Conservation (phyloP, 2,329 filamentous ascomycete species). For the Claviceps sp. region DNA sequence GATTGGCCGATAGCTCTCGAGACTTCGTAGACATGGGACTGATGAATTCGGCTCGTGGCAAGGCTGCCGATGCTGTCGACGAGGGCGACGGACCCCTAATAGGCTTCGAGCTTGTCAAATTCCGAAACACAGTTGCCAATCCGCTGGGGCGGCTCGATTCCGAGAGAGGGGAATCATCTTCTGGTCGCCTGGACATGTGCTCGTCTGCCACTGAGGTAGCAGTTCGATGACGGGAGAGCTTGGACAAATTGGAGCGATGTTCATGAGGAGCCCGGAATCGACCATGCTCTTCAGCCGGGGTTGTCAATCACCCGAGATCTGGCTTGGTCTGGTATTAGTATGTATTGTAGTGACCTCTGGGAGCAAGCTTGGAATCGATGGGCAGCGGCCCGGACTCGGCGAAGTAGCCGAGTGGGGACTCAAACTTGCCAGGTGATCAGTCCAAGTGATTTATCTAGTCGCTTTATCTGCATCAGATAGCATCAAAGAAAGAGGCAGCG, state of each 20-base stretch:
- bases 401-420: neutral
- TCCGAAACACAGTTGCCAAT: slow-evolving; percentile 51
- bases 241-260: neutral
- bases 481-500: neutral
- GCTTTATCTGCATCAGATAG: neutral
- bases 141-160: slow-evolving; percentile 43
- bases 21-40: slow-evolving; percentile 27
- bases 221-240: slow-evolving; percentile 5
- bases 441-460: neutral
- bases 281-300: neutral
- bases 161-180: slow-evolving; percentile 41
- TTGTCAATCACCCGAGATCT: neutral
- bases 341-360: neutral
- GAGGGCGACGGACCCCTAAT: slow-evolving; percentile 35
- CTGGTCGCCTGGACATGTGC: slow-evolving; percentile 47
- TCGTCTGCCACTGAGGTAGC: slow-evolving; percentile 18
- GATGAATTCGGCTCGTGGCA: slow-evolving; percentile 31
- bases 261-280: neutral
- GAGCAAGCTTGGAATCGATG: neutral
- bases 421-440: slow-evolving; percentile 2
- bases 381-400: neutral
- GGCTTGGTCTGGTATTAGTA: neutral
- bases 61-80: slow-evolving; percentile 23
- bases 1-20: slow-evolving; percentile 34
- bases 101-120: slow-evolving; percentile 42